A percentile compares a stretch with the other conserved stretches of the same genome.
Conservation (phyloP, 495 filamentous ascomycete species). For the Choiromyces venosus region DNA sequence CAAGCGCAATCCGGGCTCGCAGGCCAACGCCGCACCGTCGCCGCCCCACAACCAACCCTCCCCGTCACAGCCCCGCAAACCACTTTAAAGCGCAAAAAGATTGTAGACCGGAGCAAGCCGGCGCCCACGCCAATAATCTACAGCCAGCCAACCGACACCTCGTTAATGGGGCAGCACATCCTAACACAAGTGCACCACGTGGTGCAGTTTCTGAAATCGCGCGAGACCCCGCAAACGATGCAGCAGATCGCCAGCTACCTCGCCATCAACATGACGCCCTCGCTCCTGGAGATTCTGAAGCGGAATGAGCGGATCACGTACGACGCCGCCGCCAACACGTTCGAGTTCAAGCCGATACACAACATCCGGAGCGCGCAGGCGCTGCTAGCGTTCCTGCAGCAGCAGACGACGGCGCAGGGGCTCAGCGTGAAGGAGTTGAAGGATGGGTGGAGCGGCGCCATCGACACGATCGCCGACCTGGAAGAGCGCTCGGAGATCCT, state of each 20-base stretch:
- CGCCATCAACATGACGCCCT: constrained; percentile 64
- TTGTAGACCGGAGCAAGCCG: constrained; percentile 28
- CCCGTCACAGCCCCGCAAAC: constrained; percentile 11
- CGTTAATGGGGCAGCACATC: constrained; percentile 66
- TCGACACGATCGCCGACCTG: constrained; percentile 67
- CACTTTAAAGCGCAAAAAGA: constrained; percentile 28
- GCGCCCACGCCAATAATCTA: constrained; percentile 51
- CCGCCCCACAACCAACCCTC: constrained; percentile 8
- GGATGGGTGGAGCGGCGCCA: constrained; percentile 85
- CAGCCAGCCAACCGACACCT: constrained; percentile 69
- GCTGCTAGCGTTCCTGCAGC: constrained; percentile 72
- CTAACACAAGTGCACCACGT: constrained; percentile 80
- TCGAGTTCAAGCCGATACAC: constrained; percentile 70
- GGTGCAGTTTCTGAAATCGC: constrained; percentile 75
- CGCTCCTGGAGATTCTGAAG: constrained; percentile 45
- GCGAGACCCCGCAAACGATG: constrained; percentile 64
- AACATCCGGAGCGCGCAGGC: constrained; percentile 68
- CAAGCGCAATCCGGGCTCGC: constrained; percentile 43
- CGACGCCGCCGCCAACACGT: constrained; percentile 59
- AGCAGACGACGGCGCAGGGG: constrained; percentile 71
- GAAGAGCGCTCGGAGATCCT: constrained; percentile 74
- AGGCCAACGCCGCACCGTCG: constrained; percentile 31
- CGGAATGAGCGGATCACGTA: constrained; percentile 49
- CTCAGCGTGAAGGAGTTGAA: constrained; percentile 80
- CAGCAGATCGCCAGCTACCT: constrained; percentile 71